A percentile compares a stretch with the other conserved stretches of the same genome.
phyloP scores from a whole-genome alignment of 495 filamentous ascomycete genomes.

The Bacidia rubella region DNA sequence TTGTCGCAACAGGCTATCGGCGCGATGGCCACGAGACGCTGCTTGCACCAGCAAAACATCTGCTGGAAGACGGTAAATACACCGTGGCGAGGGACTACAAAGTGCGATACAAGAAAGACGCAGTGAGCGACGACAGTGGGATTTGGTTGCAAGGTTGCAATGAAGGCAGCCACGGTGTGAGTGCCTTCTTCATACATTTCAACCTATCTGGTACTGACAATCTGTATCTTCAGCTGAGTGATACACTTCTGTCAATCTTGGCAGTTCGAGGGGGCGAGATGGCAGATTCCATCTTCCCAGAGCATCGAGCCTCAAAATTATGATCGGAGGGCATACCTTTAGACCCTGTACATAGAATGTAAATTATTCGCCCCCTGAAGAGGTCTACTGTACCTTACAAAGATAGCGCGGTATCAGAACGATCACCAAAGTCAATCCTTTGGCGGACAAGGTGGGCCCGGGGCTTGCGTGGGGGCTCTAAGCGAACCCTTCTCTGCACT shows the following conservation, averaged over 20 bases:
- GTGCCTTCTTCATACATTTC: constrained; percentile 20
- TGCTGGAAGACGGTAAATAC: constrained; percentile 43
- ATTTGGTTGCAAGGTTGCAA: constrained; percentile 94
- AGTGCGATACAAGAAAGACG: constrained; percentile 49
- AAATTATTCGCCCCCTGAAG: background rate
- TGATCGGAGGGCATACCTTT: background rate
- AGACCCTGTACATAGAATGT: background rate
- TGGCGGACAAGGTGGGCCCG: background rate
- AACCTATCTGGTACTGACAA: background rate
- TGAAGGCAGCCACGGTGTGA: constrained; percentile 80
- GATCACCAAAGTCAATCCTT: background rate
- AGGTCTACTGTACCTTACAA: background rate
- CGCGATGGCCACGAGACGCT: constrained; percentile 69
- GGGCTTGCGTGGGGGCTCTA: background rate
- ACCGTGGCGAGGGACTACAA: constrained; percentile 54
- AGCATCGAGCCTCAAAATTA: background rate
- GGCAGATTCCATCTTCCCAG: constrained; percentile 54
- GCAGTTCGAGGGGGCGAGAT: constrained; percentile 65
- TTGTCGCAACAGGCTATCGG: constrained; percentile 80
- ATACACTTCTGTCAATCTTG: constrained; percentile 66
- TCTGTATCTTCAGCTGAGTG: constrained; percentile 40
- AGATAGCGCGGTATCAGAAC: background rate
- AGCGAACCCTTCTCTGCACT: background rate
- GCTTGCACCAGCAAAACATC: constrained; percentile 44
- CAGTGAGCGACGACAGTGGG: constrained; percentile 50